A percentile compares a stretch with the other conserved stretches of the same genome.
phyloP scores from a whole-genome alignment of 169 alveolate species.

The Plasmodium yoelii region DNA sequence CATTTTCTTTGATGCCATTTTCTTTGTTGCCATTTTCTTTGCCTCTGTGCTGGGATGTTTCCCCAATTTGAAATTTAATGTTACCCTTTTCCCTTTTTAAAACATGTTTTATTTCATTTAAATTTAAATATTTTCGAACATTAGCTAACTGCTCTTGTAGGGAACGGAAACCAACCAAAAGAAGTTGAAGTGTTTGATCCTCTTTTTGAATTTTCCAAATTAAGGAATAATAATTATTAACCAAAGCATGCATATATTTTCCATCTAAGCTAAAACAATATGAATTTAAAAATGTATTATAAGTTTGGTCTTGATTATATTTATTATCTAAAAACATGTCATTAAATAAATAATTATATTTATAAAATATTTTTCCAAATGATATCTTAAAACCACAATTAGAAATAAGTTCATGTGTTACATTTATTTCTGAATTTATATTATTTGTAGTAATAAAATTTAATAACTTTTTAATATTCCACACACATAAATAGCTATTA shows the following conservation, averaged over 20 bases:
- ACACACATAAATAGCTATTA: slow-evolving; percentile 52
- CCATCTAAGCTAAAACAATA: slow-evolving; percentile 56
- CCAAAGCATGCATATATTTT: slow-evolving; percentile 33
- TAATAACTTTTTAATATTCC: slow-evolving; percentile 41
- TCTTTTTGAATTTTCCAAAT: slow-evolving; percentile 29
- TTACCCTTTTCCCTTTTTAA: neutral
- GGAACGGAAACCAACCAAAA: slow-evolving; percentile 46
- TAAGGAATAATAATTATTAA: slow-evolving; percentile 30
- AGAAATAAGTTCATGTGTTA: slow-evolving; percentile 30
- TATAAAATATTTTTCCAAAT: slow-evolving; percentile 20
- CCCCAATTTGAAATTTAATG: neutral
- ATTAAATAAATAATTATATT: slow-evolving; percentile 15
- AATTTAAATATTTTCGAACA: neutral
- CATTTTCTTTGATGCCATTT: neutral
- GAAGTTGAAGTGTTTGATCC: neutral
- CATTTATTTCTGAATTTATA: slow-evolving; percentile 34
- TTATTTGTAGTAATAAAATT: slow-evolving; percentile 30
- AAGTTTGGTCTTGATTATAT: neutral
- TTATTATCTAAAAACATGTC: neutral
- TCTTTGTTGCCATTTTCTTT: neutral
- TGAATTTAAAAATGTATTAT: slow-evolving; percentile 21
- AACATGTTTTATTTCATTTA: neutral
- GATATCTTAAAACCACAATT: slow-evolving; percentile 41
- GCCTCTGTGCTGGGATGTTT: neutral
- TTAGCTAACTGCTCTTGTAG: slow-evolving; percentile 12